phyloP scores from a whole-genome alignment of 768 basidiomycete genomes.

The Naganishia friedmannii region DNA sequence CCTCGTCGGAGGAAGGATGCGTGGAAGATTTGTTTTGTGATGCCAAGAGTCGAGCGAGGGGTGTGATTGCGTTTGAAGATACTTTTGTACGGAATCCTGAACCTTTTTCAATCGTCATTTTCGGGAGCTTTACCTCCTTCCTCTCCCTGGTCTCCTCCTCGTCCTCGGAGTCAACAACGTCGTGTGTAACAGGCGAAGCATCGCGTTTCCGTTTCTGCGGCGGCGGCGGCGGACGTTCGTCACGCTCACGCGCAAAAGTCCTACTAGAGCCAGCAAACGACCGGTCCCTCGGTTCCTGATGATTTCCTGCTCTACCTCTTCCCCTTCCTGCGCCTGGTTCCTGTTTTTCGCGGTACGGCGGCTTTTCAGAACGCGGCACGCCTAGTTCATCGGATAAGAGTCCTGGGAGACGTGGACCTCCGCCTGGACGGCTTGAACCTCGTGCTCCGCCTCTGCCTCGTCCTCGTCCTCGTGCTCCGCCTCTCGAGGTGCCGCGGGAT shows the following conservation, averaged over 20 bases:
- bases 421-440: background rate
- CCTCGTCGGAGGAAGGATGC: slow-evolving; percentile 22
- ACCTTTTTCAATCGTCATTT: background rate
- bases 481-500: no score
- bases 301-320: no score
- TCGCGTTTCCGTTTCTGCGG: slow-evolving; percentile 9
- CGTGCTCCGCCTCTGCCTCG: background rate
- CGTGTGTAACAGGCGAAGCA: background rate
- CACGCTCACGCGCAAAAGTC: no score
- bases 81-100: slow-evolving; percentile 24
- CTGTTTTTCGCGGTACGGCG: background rate
- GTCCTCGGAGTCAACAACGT: background rate
- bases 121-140: background rate
- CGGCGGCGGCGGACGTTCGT: background rate
- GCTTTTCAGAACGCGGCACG: background rate
- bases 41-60: slow-evolving; percentile 20
- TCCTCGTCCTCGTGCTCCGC: background rate
- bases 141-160: background rate
- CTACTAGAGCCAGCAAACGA: no score
- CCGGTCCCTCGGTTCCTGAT: no score
- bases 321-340: no score
- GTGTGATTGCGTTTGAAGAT: background rate
- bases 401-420: slow-evolving; percentile 21
- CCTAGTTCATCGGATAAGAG: slow-evolving; percentile 24
- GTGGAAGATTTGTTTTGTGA: background rate